Evolutionary conservation across 2,329 filamentous ascomycete species (phyloP), one percentile per base, ranked within the genome.

Genomic region (Pseudovirgaria hyperparasitica): DNA sequence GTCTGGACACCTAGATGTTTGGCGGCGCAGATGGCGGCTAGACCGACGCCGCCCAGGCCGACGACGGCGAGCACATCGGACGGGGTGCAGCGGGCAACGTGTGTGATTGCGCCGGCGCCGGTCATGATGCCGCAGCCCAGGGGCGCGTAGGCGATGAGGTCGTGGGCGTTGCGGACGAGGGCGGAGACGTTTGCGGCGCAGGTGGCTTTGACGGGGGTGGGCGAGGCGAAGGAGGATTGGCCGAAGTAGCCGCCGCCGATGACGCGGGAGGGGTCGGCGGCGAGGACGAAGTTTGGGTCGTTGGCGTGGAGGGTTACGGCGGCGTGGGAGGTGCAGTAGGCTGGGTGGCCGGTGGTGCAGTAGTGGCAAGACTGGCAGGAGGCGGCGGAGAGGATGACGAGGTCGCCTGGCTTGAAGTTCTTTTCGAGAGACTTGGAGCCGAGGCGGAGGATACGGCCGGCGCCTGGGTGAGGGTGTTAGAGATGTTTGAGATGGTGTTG

Each of bases 281-380:
- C 28, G 20, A 10, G 22, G 13, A 31, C 16, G 16, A 33, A 31
- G 12, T 25, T 28, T n/a, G 27, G 9, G 14, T 24, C 23, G 6
- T 8, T 16, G 24, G 34, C 31, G 9, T 21, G 31, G 33, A 27
- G 35, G 4, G 39, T 33, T 31, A 40, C 50, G 8, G 52, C 46
- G 30, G 55, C 57, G 41, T 62, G 66, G 16, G 48, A 37, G 25
- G 47, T 40, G 46, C 65, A 70, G 41, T 67, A 57, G 2, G 60
- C 59, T 2, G 55, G 54, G 20, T 59, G 52, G 5, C 54, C 55
- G 1, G 43, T 45, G 14, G 48, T 46, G 43, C 65, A 69, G 7
- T 57, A 46, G n/a, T 57, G 45, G 42, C 65, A 70, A 6, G 37
- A 35, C 8, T 46, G 38, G 43, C 62, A 65, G 28, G 51, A 55